phyloP scores from a whole-genome alignment of 2,329 filamentous ascomycete species.

The Plectosphaerella cucumerina region DNA sequence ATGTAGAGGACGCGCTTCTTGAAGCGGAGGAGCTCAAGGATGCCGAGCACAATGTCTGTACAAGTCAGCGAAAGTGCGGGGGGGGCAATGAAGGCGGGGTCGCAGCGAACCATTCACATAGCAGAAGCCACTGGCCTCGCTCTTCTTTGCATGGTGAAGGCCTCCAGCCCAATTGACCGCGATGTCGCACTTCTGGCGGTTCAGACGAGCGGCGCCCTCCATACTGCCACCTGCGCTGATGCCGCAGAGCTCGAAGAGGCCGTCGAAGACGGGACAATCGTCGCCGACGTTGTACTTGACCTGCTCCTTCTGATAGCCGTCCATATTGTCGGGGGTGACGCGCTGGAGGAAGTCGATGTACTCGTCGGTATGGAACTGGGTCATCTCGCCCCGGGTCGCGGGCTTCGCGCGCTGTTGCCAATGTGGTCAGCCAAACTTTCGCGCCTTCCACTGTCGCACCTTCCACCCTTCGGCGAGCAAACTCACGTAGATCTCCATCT shows the following conservation, averaged over 20 bases:
- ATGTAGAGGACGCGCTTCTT: slow-evolving; percentile 89
- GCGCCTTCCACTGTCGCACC: too few species aligned
- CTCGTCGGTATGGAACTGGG: slow-evolving; percentile 89
- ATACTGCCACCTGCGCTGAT: slow-evolving; percentile 92
- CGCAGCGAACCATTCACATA: slow-evolving; percentile 83
- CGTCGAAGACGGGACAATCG: slow-evolving; percentile 96
- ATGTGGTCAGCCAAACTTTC: slow-evolving; percentile 1
- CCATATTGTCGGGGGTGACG: slow-evolving; percentile 98
- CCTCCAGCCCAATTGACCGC: slow-evolving; percentile 98
- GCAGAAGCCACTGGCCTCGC: slow-evolving; percentile 94
- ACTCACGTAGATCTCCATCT: slow-evolving; percentile 86
- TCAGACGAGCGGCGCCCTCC: slow-evolving; percentile 86
- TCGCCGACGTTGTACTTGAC: slow-evolving; percentile 92
- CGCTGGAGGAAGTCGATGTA: slow-evolving; percentile 95
- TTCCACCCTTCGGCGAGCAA: slow-evolving; percentile 15
- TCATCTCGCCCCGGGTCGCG: slow-evolving; percentile 84
- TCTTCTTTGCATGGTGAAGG: slow-evolving; percentile 95
- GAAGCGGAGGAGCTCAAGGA: slow-evolving; percentile 79
- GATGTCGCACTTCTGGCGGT: slow-evolving; percentile 89
- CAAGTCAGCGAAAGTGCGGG: slow-evolving; percentile 6
- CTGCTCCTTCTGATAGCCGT: slow-evolving; percentile 85
- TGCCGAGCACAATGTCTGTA: slow-evolving; percentile 87
- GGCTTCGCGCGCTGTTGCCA: slow-evolving; percentile 68
- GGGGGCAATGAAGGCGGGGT: background rate
- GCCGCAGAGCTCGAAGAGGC: slow-evolving; percentile 93